A percentile compares a stretch with the other conserved stretches of the same genome.
phyloP scores from a whole-genome alignment of 2,329 filamentous ascomycete genomes.

The Xylaria sp. region DNA sequence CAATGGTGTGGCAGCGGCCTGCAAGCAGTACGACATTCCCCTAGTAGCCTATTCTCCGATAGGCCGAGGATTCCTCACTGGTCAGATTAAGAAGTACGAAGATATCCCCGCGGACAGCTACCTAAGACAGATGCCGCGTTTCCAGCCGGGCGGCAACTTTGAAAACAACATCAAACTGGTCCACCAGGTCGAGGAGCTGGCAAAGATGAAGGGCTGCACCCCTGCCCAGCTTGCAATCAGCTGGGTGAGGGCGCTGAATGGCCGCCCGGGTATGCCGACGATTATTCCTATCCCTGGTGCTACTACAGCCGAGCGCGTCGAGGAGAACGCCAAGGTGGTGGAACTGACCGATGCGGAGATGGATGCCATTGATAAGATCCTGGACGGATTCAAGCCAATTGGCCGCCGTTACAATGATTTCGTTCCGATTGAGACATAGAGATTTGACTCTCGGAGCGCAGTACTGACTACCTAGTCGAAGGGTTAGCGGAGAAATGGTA shows the following conservation, averaged over 20 bases:
- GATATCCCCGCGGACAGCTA: conserved; percentile 67
- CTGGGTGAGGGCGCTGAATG: conserved; percentile 67
- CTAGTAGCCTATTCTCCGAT: conserved; percentile 79
- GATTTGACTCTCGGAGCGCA: not conserved
- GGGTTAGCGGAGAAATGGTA: conserved; percentile 13
- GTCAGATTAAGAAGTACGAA: conserved; percentile 59
- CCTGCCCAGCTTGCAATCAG: conserved; percentile 73
- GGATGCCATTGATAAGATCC: conserved; percentile 60
- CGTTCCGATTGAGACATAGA: conserved; percentile 53
- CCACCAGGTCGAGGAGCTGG: conserved; percentile 66
- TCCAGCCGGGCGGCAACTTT: conserved; percentile 69
- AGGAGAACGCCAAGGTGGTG: conserved; percentile 68
- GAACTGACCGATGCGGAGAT: conserved; percentile 63
- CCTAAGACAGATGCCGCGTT: conserved; percentile 63
- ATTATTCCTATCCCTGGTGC: conserved; percentile 77
- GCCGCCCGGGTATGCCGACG: conserved; percentile 62
- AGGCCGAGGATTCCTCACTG: conserved; percentile 67
- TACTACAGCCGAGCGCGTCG: conserved; percentile 64
- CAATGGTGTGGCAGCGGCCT: conserved; percentile 56
- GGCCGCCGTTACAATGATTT: conserved; percentile 61
- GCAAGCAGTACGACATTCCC: conserved; percentile 73
- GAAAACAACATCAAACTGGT: conserved; percentile 72
- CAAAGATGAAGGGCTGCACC: conserved; percentile 69
- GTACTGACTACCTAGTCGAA: conserved; percentile 8
- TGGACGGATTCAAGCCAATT: conserved; percentile 59